phyloP scores from a whole-genome alignment of 257 asterid genomes.

The Nicotiana sylvestris region DNA sequence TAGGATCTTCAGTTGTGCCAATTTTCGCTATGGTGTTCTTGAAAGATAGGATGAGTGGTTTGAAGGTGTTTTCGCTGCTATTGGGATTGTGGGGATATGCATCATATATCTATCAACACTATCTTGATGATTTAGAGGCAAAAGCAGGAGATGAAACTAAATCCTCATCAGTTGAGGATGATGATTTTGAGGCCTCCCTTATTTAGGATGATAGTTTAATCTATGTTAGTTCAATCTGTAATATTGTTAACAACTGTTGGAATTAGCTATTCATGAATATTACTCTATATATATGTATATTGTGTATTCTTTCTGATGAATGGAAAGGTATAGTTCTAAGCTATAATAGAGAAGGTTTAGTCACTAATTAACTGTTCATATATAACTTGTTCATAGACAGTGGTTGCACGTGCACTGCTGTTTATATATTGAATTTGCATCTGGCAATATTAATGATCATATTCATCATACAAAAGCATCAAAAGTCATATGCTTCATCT shows the following conservation, averaged over 20 bases:
- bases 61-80: conserved; percentile 30
- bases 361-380: neutral
- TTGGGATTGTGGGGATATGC: conserved; percentile 41
- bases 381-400: neutral
- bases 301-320: neutral
- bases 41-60: conserved; percentile 33
- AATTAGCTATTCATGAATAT: neutral
- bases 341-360: neutral
- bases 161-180: neutral
- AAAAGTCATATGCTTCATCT: neutral
- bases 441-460: neutral
- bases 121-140: conserved; percentile 16
- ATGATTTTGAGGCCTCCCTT: neutral
- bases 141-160: neutral
- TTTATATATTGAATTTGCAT: neutral
- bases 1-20: conserved; percentile 36
- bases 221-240: neutral
- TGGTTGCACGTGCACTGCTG: neutral
- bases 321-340: neutral
- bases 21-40: conserved; percentile 33
- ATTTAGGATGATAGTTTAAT: neutral
- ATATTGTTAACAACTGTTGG: neutral
- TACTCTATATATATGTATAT: neutral
- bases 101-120: conserved; percentile 36
- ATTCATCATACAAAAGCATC: neutral